phyloP scores from a whole-genome alignment of 2,329 filamentous ascomycete genomes.

The Xylaria sp. region DNA sequence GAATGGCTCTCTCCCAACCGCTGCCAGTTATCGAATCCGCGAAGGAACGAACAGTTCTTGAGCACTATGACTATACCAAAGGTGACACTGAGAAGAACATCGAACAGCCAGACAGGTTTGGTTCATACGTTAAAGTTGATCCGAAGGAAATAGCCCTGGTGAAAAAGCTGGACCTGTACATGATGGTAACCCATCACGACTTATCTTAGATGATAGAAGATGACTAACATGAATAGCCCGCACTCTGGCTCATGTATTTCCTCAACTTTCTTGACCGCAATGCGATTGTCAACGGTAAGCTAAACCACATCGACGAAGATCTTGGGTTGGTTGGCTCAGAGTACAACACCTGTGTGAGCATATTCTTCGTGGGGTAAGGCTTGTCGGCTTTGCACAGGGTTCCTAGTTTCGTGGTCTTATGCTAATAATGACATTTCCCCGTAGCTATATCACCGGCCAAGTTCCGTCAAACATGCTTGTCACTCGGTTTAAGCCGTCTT shows the following conservation, averaged over 20 bases:
- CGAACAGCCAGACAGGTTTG: conserved; percentile 48
- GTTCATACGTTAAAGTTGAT: conserved; percentile 49
- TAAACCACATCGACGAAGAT: conserved; percentile 55
- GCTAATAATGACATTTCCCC: conserved; percentile 23
- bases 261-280: conserved; percentile 51
- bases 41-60: conserved; percentile 13
- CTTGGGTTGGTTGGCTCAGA: conserved; percentile 51
- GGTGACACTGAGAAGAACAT: conserved; percentile 22
- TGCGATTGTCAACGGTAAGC: conserved; percentile 60
- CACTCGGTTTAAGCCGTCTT: conserved; percentile 26
- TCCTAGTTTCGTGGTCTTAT: background rate
- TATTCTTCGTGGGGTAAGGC: conserved; percentile 46
- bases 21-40: background rate
- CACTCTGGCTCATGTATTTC: conserved; percentile 47
- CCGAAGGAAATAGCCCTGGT: conserved; percentile 51
- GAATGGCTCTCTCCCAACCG: conserved; percentile 6
- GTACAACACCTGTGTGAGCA: conserved; percentile 51
- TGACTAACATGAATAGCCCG: conserved; percentile 42
- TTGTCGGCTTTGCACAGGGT: background rate
- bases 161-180: conserved; percentile 50
- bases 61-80: conserved; percentile 22
- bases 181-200: conserved; percentile 43
- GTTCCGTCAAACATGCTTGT: conserved; percentile 31
- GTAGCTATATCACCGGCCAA: conserved; percentile 25
- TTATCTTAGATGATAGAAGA: conserved; percentile 16